Evolutionary conservation across 192 early-diverging fungal species (phyloP).

Genomic region (Diversispora eburnea): DNA sequence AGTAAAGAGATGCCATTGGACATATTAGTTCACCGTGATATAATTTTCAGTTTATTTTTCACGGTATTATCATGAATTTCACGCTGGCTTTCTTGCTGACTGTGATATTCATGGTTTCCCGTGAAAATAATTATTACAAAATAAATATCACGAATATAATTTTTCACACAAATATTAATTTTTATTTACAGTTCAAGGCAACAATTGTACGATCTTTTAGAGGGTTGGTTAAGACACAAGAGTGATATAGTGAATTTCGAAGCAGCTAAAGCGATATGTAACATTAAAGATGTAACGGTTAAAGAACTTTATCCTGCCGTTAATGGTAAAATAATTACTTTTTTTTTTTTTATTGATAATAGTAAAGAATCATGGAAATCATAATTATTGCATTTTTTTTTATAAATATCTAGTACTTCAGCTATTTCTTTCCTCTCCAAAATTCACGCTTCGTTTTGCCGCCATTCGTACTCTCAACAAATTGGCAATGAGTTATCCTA

Average conservation of each 20-base stretch:
- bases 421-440: conserved; percentile 89
- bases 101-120: no score
- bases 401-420: conserved; percentile 62
- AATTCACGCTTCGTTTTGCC: conserved; percentile 90
- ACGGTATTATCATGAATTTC: no score
- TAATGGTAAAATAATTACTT: conserved; percentile 51
- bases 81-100: no score
- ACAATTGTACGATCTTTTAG: conserved; percentile 80
- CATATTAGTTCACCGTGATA: no score
- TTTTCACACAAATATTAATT: not conserved
- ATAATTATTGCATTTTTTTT: not conserved
- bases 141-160: not conserved
- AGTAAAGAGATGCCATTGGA: no score
- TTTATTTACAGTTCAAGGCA: conserved; percentile 45
- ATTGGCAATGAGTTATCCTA: conserved; percentile 85
- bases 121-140: no score
- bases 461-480: conserved; percentile 96
- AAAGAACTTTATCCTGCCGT: conserved; percentile 94
- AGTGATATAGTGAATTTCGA: conserved; percentile 98
- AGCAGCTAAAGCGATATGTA: conserved; percentile 94
- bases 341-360: not conserved
- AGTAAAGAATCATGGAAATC: not conserved
- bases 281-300: conserved; percentile 73
- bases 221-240: conserved; percentile 89
- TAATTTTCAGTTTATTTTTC: no score